These are phyloP conservation scores for Delonix regia DNA, from an alignment of 306 rosid species.

Conservation along the genomic window DNA sequence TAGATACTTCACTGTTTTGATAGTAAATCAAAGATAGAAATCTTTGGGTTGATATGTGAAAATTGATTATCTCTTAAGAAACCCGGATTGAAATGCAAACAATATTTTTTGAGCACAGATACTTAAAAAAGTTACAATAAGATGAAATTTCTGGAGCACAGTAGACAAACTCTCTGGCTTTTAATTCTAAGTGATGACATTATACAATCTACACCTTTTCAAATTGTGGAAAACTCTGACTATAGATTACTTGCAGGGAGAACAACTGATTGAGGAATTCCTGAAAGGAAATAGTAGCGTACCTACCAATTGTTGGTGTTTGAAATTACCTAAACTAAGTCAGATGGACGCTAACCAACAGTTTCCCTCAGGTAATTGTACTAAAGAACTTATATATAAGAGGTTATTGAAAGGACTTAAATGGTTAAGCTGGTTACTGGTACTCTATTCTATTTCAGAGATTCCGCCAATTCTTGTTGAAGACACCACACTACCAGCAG, in stretches of 20 bases:
- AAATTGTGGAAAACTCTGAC: conserved; percentile 7
- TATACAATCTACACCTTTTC: not conserved
- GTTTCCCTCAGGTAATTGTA: conserved; percentile 62
- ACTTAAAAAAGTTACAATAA: conserved; percentile 13
- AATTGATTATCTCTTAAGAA: conserved; percentile 36
- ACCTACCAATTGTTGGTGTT: conserved; percentile 45
- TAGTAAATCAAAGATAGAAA: conserved; percentile 8
- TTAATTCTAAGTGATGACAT: not conserved
- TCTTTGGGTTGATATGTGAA: not conserved
- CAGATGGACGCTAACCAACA: conserved; percentile 45
- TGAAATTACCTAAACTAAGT: conserved; percentile 45
- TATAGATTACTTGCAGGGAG: conserved; percentile 45
- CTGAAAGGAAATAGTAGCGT: conserved; percentile 44
- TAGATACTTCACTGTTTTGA: conserved; percentile 25
- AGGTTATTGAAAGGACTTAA: conserved; percentile 9
- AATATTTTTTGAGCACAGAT: not conserved
- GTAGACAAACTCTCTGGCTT: not conserved
- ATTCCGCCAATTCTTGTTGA: conserved; percentile 60
- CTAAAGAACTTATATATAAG: conserved; percentile 14
- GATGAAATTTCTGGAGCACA: not conserved
- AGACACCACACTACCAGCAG: conserved; percentile 56
- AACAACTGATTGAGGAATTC: conserved; percentile 43
- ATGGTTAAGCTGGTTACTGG: not conserved
- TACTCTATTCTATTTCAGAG: conserved; percentile 46
- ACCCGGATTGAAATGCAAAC: conserved; percentile 18